These are phyloP conservation scores for Arabidopsis lyrata DNA, from an alignment of 441 rosid genomes.

Conservation along the genomic window DNA sequence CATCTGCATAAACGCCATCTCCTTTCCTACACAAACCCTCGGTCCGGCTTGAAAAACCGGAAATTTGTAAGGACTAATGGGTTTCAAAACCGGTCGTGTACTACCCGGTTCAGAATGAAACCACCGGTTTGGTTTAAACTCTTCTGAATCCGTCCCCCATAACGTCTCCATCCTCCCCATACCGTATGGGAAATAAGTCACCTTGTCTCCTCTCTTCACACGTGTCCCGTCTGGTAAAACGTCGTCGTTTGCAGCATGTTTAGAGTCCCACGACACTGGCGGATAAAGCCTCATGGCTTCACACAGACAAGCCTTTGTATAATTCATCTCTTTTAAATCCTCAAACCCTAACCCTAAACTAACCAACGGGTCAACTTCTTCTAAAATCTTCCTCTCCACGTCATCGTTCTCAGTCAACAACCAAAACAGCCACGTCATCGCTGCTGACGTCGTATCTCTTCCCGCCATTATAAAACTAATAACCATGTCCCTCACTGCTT, in stretches of 20 bases:
- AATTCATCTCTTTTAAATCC: conserved; percentile 61
- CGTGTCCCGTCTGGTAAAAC: conserved; percentile 73
- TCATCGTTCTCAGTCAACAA: conserved; percentile 52
- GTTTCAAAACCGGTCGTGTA: conserved; percentile 41
- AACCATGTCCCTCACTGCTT: conserved; percentile 70
- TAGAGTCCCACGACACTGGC: conserved; percentile 90
- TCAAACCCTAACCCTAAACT: conserved; percentile 57
- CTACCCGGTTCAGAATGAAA: conserved; percentile 44
- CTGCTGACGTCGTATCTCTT: conserved; percentile 82
- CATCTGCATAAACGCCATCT: conserved; percentile 87
- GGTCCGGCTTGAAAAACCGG: conserved; percentile 91
- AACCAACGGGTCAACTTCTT: conserved; percentile 47
- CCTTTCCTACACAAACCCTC: conserved; percentile 79
- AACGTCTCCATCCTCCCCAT: conserved; percentile 88
- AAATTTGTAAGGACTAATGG: conserved; percentile 61
- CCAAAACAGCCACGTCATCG: conserved; percentile 95
- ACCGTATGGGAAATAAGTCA: conserved; percentile 80
- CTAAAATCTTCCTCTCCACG: conserved; percentile 46
- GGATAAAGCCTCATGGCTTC: conserved; percentile 91
- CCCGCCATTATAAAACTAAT: conserved; percentile 88
- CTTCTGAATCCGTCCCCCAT: conserved; percentile 71
- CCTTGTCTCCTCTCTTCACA: conserved; percentile 71
- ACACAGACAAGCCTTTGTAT: conserved; percentile 70
- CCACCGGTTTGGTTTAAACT: conserved; percentile 82
- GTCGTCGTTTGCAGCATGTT: conserved; percentile 66